Conservation (phyloP, 2,329 filamentous ascomycete genomes). For the Purpureocillium lavendulum region DNA sequence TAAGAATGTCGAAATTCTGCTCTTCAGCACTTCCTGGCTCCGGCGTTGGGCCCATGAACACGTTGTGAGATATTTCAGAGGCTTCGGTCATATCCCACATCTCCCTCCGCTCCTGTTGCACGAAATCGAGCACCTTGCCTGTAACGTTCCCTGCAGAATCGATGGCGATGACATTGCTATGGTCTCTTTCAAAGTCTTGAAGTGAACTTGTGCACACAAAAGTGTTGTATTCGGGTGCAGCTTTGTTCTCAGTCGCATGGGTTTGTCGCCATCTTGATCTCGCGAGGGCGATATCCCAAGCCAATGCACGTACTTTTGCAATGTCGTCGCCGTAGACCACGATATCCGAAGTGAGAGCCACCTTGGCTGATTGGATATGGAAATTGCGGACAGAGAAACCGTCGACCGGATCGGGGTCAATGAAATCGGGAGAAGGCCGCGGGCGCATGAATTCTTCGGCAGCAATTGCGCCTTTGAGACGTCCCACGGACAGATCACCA, state of each 20-base stretch:
- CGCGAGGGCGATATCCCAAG: conserved; percentile 62
- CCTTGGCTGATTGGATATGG: conserved; percentile 87
- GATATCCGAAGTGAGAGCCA: conserved; percentile 82
- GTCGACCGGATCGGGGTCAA: conserved; percentile 76
- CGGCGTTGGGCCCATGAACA: conserved; percentile 84
- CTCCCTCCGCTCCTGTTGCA: conserved; percentile 78
- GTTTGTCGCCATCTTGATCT: conserved; percentile 67
- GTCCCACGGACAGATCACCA: conserved; percentile 63
- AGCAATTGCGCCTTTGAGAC: conserved; percentile 79
- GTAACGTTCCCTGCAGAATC: conserved; percentile 65
- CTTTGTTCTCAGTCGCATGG: conserved; percentile 46
- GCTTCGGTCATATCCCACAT: conserved; percentile 92
- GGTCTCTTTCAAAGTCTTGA: conserved; percentile 59
- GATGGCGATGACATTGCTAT: conserved; percentile 65
- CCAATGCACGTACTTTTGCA: conserved; percentile 52
- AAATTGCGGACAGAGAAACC: conserved; percentile 97
- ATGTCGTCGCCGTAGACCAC: conserved; percentile 78
- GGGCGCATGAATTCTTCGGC: conserved; percentile 69
- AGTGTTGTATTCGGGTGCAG: conserved; percentile 67
- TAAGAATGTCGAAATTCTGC: conserved; percentile 68
- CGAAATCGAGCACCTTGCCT: conserved; percentile 78
- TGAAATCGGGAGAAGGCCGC: conserved; percentile 49
- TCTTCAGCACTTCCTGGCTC: conserved; percentile 54
- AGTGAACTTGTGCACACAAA: conserved; percentile 66
- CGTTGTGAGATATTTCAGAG: conserved; percentile 81